phyloP scores from a whole-genome alignment of 768 basidiomycete species.

The Amanita rimosa region DNA sequence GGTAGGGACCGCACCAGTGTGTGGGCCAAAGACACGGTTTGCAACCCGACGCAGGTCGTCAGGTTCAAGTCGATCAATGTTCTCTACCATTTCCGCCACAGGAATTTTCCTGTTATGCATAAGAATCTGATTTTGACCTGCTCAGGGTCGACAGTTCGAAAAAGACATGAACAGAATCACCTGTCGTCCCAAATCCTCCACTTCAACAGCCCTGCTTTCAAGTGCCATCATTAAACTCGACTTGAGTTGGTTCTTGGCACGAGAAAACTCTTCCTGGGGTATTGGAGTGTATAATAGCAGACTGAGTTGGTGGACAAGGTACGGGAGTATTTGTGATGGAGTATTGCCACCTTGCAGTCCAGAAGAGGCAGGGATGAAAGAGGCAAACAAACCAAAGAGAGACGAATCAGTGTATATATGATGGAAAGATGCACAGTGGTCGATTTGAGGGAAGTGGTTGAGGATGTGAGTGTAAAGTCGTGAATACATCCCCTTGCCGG shows the following conservation, averaged over 20 bases:
- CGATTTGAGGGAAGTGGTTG: slow-evolving; percentile 87
- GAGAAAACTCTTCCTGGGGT: slow-evolving; percentile 56
- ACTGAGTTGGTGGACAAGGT: slow-evolving; percentile 84
- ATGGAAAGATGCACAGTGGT: slow-evolving; percentile 95
- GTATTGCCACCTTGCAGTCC: slow-evolving; percentile 50
- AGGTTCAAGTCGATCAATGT: slow-evolving; percentile 67
- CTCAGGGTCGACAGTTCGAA: neutral
- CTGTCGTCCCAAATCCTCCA: slow-evolving; percentile 89
- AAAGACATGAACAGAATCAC: slow-evolving; percentile 19
- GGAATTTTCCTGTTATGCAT: slow-evolving; percentile 82
- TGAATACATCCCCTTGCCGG: slow-evolving; percentile 99
- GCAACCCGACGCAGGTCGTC: slow-evolving; percentile 71
- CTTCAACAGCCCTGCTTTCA: slow-evolving; percentile 75
- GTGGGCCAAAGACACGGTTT: slow-evolving; percentile 56
- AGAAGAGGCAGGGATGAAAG: slow-evolving; percentile 59
- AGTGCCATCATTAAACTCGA: slow-evolving; percentile 90
- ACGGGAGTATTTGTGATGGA: slow-evolving; percentile 62
- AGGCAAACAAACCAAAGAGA: slow-evolving; percentile 84
- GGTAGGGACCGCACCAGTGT: slow-evolving; percentile 56
- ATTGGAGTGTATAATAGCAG: slow-evolving; percentile 62
- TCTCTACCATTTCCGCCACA: slow-evolving; percentile 82
- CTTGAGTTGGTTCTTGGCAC: slow-evolving; percentile 95
- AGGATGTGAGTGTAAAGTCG: slow-evolving; percentile 93
- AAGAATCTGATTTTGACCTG: slow-evolving; percentile 42
- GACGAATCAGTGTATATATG: slow-evolving; percentile 95